Percentiles rank a stretch among this genome's conserved stretches.
phyloP scores from a whole-genome alignment of 129 eudicot genomes.

The Helianthus annuus region DNA sequence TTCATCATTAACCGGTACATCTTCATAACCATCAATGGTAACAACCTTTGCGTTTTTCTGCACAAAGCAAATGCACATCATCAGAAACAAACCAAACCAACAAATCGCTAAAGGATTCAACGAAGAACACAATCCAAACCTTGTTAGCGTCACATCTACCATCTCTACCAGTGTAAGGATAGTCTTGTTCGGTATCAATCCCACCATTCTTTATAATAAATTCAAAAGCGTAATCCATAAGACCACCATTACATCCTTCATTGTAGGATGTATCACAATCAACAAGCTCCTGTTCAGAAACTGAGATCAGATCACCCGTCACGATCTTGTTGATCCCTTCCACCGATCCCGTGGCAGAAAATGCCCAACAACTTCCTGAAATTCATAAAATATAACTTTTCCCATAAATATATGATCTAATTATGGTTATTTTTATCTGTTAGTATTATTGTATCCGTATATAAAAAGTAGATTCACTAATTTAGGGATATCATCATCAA shows the following conservation, averaged over 20 bases:
- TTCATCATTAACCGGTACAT: conserved; percentile 73
- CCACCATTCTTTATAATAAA: conserved; percentile 89
- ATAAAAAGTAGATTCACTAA: neutral
- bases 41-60: conserved; percentile 84
- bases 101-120: too few relatives aligned
- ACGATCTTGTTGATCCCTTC: conserved; percentile 82
- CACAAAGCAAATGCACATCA: neutral
- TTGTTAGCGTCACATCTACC: conserved; percentile 67
- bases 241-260: conserved; percentile 91
- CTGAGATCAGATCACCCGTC: conserved; percentile 53
- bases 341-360: conserved; percentile 74
- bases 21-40: conserved; percentile 65
- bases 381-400: neutral
- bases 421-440: too few relatives aligned
- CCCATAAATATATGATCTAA: neutral
- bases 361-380: conserved; percentile 99
- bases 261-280: conserved; percentile 69
- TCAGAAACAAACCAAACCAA: neutral
- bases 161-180: conserved; percentile 68
- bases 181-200: conserved; percentile 79
- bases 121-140: conserved; percentile 33
- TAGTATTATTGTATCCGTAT: too few relatives aligned
- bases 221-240: conserved; percentile 87
- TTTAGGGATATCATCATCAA: neutral
- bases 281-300: conserved; percentile 97